Evolutionary conservation across 345 rosid species (phyloP).

Genomic region (Abelmoschus esculentus): DNA sequence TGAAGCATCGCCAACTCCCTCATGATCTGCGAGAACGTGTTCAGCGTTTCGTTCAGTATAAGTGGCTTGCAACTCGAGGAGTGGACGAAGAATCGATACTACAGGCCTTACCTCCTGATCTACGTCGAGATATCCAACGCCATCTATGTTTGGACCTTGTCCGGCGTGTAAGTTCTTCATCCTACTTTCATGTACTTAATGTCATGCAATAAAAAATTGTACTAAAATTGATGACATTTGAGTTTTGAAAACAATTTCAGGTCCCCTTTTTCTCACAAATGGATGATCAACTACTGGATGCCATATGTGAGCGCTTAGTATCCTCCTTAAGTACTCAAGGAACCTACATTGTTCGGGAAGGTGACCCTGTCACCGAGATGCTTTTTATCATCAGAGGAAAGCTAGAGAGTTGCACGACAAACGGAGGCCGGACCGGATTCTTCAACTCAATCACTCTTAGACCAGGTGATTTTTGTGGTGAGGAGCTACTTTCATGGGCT

Average conservation of each 20-base stretch:
- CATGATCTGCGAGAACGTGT: slow-evolving; percentile 40
- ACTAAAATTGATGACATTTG: not conserved
- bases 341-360: slow-evolving; percentile 54
- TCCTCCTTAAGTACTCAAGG: slow-evolving; percentile 54
- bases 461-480: slow-evolving; percentile 62
- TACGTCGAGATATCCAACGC: slow-evolving; percentile 62
- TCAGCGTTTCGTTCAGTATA: slow-evolving; percentile 51
- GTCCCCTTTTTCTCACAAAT: slow-evolving; percentile 58
- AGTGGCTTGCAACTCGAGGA: slow-evolving; percentile 74
- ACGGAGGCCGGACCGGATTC: slow-evolving; percentile 62
- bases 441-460: slow-evolving; percentile 45
- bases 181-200: not conserved
- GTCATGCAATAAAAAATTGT: not conserved
- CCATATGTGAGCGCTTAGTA: slow-evolving; percentile 53
- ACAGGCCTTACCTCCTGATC: slow-evolving; percentile 56
- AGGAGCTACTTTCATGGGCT: slow-evolving; percentile 70
- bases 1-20: slow-evolving; percentile 61
- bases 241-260: slow-evolving; percentile 18
- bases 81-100: slow-evolving; percentile 70
- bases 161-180: slow-evolving; percentile 47
- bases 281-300: slow-evolving; percentile 62
- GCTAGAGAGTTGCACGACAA: slow-evolving; percentile 55
- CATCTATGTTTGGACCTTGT: slow-evolving; percentile 81
- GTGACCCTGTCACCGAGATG: slow-evolving; percentile 59
- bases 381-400: slow-evolving; percentile 50